Percentiles rank a stretch among this genome's conserved stretches.
phyloP scores from a whole-genome alignment of 495 filamentous ascomycete species.

The Margaritispora aquatica region DNA sequence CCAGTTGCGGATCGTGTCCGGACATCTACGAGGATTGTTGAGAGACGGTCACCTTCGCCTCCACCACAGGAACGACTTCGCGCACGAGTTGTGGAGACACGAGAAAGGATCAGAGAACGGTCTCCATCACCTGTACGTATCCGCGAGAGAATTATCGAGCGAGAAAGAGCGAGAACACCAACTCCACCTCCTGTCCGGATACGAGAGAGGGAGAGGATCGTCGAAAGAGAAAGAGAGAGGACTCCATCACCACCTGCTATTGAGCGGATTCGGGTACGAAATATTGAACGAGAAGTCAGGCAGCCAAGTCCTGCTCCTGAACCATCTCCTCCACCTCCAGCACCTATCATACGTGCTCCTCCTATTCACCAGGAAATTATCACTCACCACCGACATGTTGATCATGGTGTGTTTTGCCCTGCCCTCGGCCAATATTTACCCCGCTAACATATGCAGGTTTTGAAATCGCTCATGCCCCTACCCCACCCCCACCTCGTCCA shows the following conservation, averaged over 20 bases:
- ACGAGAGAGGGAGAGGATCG: constrained; percentile 21
- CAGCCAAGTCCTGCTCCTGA: constrained; percentile 10
- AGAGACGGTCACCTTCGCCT: constrained; percentile 39
- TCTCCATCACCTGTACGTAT: constrained; percentile 22
- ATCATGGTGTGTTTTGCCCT: constrained; percentile 61
- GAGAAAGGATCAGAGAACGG: constrained; percentile 22
- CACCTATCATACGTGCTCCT: constrained; percentile 52
- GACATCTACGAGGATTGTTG: constrained; percentile 30
- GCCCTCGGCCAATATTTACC: constrained; percentile 15
- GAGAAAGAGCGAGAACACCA: constrained; percentile 30
- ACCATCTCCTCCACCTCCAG: constrained; percentile 40
- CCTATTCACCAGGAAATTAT: constrained; percentile 76
- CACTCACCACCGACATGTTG: constrained; percentile 79
- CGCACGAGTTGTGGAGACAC: constrained; percentile 22
- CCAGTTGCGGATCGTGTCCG: constrained; percentile 26
- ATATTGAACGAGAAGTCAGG: constrained; percentile 16
- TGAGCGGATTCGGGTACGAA: constrained; percentile 19
- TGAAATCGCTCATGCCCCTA: constrained; percentile 38
- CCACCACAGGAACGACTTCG: constrained; percentile 26
- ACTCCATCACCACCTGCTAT: constrained; percentile 34
- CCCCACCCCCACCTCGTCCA: constrained; percentile 36
- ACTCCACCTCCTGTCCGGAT: constrained; percentile 29
- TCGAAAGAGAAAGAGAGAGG: constrained; percentile 25
- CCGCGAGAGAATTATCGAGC: constrained; percentile 21
- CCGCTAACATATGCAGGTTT: constrained; percentile 25